These are phyloP conservation scores for Garcia nutans DNA, from an alignment of 345 rosid genomes.

Conservation along the genomic window DNA sequence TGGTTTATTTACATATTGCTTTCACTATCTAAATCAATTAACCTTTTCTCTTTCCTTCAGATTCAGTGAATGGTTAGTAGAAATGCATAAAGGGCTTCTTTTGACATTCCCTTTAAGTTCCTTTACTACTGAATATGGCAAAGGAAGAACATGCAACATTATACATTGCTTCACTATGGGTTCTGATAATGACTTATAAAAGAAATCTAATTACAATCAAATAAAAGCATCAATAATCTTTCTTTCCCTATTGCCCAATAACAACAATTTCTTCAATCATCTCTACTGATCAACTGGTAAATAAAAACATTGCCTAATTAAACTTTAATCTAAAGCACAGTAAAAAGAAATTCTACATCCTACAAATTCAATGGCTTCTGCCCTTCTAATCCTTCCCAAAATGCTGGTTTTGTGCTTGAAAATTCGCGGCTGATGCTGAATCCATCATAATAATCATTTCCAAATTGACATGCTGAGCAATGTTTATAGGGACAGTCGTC, in stretches of 20 bases:
- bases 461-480: constrained; percentile 3
- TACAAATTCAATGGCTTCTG: neutral
- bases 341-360: neutral
- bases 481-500: constrained; percentile 1
- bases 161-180: too few species aligned
- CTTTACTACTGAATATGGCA: neutral
- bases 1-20: too few species aligned
- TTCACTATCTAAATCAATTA: too few species aligned
- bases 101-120: too few species aligned
- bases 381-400: neutral
- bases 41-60: too few species aligned
- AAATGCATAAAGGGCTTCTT: too few species aligned
- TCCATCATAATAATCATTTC: constrained; percentile 15
- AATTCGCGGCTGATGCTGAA: neutral
- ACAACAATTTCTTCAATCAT: neutral
- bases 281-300: neutral
- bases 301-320: neutral
- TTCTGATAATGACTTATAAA: neutral
- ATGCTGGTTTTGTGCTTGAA: constrained; percentile 3
- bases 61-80: too few species aligned
- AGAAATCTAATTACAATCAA: neutral
- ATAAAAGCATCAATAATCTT: neutral
- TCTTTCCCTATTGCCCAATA: neutral
- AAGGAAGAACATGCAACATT: neutral
- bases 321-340: neutral